Conservation (phyloP, 1,284 basidiomycete species). For the Taiwanofungus camphoratus region DNA sequence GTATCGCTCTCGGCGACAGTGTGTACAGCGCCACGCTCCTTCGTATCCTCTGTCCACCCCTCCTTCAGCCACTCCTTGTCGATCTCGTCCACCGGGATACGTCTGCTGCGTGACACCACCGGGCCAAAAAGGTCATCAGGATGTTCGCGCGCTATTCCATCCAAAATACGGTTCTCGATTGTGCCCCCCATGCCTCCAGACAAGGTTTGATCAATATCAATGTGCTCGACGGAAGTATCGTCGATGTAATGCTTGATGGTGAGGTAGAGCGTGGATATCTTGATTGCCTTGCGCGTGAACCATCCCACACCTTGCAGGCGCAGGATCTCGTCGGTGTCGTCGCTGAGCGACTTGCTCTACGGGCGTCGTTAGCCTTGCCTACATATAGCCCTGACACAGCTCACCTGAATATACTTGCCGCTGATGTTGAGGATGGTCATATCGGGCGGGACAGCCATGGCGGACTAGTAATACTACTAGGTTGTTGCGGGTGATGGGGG, state of each 20-base stretch:
- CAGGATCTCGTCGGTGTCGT: slow-evolving; percentile 51
- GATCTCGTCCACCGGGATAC: slow-evolving; percentile 29
- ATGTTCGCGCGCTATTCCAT: slow-evolving; percentile 42
- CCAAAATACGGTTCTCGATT: slow-evolving; percentile 44
- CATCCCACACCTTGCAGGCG: slow-evolving; percentile 57
- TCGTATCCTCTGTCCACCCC: slow-evolving; percentile 32
- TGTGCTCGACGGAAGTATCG: slow-evolving; percentile 46
- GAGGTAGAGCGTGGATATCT: slow-evolving; percentile 46
- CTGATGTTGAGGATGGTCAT: slow-evolving; percentile 43
- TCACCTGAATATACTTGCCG: slow-evolving; percentile 33
- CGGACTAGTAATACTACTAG: slow-evolving; percentile 21
- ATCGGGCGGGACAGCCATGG: slow-evolving; percentile 48
- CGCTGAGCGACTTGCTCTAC: slow-evolving; percentile 55
- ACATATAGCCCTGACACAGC: neutral
- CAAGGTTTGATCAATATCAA: slow-evolving; percentile 58
- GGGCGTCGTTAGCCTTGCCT: neutral
- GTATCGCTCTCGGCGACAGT: slow-evolving; percentile 32
- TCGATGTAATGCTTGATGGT: slow-evolving; percentile 55
- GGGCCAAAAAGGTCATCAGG: slow-evolving; percentile 52
- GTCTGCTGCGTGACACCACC: slow-evolving; percentile 42
- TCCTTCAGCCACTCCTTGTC: slow-evolving; percentile 30
- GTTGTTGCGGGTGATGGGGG: slow-evolving; percentile 21
- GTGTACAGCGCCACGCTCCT: slow-evolving; percentile 28
- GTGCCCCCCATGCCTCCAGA: slow-evolving; percentile 54
- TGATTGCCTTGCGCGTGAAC: slow-evolving; percentile 53